phyloP scores from a whole-genome alignment of 306 rosid genomes.

The Castanospermum australe region DNA sequence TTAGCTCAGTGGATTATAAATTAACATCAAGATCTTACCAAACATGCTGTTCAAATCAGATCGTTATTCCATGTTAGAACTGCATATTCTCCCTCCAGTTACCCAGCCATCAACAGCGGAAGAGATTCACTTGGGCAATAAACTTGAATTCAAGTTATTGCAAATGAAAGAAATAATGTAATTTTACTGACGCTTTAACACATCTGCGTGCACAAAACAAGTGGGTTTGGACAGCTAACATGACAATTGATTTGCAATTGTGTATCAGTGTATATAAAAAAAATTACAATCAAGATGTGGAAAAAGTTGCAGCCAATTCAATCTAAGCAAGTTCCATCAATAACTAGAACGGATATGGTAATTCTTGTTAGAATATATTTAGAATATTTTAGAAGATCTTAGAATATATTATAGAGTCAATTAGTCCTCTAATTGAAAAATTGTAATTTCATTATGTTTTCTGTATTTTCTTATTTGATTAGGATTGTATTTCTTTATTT shows the following conservation, averaged over 20 bases:
- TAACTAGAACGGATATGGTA: not conserved
- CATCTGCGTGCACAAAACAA: not conserved
- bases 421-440: too few relatives aligned
- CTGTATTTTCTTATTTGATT: too few relatives aligned
- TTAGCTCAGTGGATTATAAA: not conserved
- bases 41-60: not conserved
- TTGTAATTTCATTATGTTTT: too few relatives aligned
- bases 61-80: not conserved
- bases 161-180: conserved; percentile 9
- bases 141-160: conserved; percentile 7
- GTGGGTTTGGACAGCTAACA: too few relatives aligned
- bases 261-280: too few relatives aligned
- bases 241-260: not conserved
- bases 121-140: conserved; percentile 21
- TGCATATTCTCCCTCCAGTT: conserved; percentile 16
- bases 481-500: too few relatives aligned
- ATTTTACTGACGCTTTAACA: not conserved
- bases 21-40: conserved; percentile 30
- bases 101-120: conserved; percentile 10
- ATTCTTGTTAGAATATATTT: too few relatives aligned
- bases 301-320: not conserved
- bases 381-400: too few relatives aligned
- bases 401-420: too few relatives aligned
- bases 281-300: not conserved
- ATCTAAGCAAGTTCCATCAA: not conserved